Evolutionary conservation across 2,329 filamentous ascomycete species (phyloP), one percentile per base, ranked within the genome.

Genomic region (Phyllosticta ampelicida): DNA sequence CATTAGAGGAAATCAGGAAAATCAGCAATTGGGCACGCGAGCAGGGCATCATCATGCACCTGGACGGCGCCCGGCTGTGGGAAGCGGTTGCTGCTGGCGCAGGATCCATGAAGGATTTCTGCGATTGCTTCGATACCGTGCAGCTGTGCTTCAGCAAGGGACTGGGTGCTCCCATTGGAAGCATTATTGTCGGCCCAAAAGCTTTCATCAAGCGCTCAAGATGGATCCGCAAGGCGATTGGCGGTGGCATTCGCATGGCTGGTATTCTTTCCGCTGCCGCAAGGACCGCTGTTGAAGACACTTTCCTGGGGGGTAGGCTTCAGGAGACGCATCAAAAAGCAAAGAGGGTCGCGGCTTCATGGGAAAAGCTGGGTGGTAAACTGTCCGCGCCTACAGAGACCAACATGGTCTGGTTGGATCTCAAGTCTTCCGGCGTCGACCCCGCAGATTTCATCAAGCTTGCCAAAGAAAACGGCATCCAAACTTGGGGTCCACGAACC

Each of bases 401-500:
- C n/a, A 95, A 95, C 73, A 95, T 95, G 88, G 83, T 89, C 30
- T 95, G 89, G 89, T 67, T 95, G 60, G 86, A 95, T 69, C 74
- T 94, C 16, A 79, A 83, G 28, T 78, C 79, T 1, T 80, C 81
- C 10, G 80, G 81, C 0, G 69, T 85, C 29, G 73, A 75, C 2
- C 68, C 68, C 4, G 76, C 80, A 55, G 75, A 79, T 48, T 80
- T 85, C 61, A 77, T 80, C 9, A 74, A 77, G 59, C 70, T 80
- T 44, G 83, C 77, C 1, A 71, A 80, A 61, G 77, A 80, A 64
- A 77, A 80, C 57, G 85, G 85, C 0, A 63, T 89, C 58, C 78
- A 74, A 61, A 67, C 85, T 13, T 63, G 75, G 9, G 81, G 81
- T 29, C 80, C 80, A 3, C 74, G 86, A 59, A 68, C 89, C 55